phyloP scores from a whole-genome alignment of 768 basidiomycete species.

The Kwoniella bestiolae region DNA sequence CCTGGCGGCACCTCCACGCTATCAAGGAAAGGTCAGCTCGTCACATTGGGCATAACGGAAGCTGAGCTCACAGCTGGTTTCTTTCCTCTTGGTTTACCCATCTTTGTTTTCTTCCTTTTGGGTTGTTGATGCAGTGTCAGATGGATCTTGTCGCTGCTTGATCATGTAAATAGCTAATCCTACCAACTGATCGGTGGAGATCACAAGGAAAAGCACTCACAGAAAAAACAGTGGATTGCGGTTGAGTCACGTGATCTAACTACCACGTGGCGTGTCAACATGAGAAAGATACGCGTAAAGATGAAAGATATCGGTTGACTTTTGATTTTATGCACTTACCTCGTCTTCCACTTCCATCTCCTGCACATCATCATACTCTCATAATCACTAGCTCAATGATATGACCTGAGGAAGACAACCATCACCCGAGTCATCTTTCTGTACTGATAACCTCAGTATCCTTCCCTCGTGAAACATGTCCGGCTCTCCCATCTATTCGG shows the following conservation, averaged over 20 bases:
- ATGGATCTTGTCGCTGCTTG: too few relatives aligned
- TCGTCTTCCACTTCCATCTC: too few relatives aligned
- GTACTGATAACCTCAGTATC: neutral
- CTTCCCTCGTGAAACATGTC: neutral
- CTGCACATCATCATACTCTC: too few relatives aligned
- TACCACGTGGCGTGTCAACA: slow-evolving; percentile 15
- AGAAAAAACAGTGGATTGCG: neutral
- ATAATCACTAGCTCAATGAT: too few relatives aligned
- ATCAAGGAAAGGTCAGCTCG: neutral
- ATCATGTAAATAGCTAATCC: too few relatives aligned
- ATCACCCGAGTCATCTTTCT: neutral
- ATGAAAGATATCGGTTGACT: too few relatives aligned
- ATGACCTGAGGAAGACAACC: neutral
- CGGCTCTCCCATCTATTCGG: neutral
- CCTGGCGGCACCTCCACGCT: slow-evolving; percentile 17
- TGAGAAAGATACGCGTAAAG: neutral
- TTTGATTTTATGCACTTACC: too few relatives aligned
- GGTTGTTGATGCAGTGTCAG: too few relatives aligned
- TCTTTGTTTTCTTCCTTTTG: neutral
- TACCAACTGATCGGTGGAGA: too few relatives aligned
- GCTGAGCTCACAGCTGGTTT: slow-evolving; percentile 6
- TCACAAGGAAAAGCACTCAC: too few relatives aligned
- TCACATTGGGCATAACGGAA: neutral
- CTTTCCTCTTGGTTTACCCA: slow-evolving; percentile 25
- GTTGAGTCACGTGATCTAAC: slow-evolving; percentile 4